Evolutionary conservation across 768 basidiomycete genomes (phyloP).

Genomic region (Candolleomyces aberdarensis): DNA sequence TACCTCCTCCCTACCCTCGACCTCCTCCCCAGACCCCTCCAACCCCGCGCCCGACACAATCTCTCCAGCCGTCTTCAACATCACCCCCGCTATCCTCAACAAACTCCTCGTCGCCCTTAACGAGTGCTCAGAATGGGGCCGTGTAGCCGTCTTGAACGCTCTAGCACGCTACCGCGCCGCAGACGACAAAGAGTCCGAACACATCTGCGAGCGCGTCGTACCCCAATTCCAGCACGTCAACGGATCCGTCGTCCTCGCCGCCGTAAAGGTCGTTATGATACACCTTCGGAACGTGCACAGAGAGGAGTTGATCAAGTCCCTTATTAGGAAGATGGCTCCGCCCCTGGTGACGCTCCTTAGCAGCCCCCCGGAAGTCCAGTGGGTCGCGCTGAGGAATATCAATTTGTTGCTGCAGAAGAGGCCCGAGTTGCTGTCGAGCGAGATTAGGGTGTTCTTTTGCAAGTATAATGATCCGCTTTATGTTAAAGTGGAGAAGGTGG

Average conservation of each 20-base stretch:
- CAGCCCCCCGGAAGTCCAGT: slow-evolving; percentile 96
- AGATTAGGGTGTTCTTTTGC: slow-evolving; percentile 99
- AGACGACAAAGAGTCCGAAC: slow-evolving; percentile 95
- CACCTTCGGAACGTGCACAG: slow-evolving; percentile 82
- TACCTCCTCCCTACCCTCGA: slow-evolving; percentile 47
- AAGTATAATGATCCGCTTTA: slow-evolving; percentile 99
- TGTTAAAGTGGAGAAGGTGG: slow-evolving; percentile 97
- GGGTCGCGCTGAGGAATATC: slow-evolving; percentile 96
- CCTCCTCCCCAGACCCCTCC: slow-evolving; percentile 48
- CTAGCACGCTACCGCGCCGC: slow-evolving; percentile 77
- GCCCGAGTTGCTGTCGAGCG: slow-evolving; percentile 84
- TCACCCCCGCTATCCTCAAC: slow-evolving; percentile 79
- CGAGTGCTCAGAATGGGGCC: slow-evolving; percentile 99
- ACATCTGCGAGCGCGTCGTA: slow-evolving; percentile 97
- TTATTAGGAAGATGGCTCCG: slow-evolving; percentile 96
- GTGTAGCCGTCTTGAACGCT: slow-evolving; percentile 88
- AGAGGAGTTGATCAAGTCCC: slow-evolving; percentile 80
- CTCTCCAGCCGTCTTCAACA: slow-evolving; percentile 51
- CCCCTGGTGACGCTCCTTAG: slow-evolving; percentile 94
- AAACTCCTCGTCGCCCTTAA: slow-evolving; percentile 94
- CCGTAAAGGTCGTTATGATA: slow-evolving; percentile 97
- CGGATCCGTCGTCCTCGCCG: slow-evolving; percentile 93
- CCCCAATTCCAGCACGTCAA: slow-evolving; percentile 99
- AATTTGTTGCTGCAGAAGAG: slow-evolving; percentile 95
- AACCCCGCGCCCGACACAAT: slow-evolving; percentile 15